Percentiles rank a stretch among this genome's conserved stretches.
Conservation (phyloP, 2,329 filamentous ascomycete species). For the Kalmusia sp. region DNA sequence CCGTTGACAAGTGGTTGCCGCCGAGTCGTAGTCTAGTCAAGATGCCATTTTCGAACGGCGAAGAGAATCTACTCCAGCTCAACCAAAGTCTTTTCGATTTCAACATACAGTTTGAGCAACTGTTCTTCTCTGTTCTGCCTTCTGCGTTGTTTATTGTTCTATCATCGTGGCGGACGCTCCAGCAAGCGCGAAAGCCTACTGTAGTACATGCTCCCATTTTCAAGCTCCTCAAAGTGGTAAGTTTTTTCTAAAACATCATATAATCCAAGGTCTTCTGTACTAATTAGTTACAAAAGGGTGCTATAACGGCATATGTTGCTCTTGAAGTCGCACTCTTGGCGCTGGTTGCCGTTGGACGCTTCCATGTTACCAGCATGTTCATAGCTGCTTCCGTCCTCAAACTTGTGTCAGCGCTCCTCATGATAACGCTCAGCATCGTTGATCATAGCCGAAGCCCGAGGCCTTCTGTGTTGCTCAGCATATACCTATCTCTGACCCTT, state of each 20-base stretch:
- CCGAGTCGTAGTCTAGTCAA: neutral
- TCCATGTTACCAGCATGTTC: constrained; percentile 24
- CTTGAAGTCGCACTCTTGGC: constrained; percentile 37
- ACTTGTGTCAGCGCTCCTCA: constrained; percentile 28
- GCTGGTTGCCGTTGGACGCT: constrained; percentile 20
- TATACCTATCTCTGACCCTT: constrained; percentile 22
- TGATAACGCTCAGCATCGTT: constrained; percentile 15
- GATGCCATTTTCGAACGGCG: constrained; percentile 5
- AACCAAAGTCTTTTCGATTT: constrained; percentile 31
- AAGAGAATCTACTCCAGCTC: constrained; percentile 1
- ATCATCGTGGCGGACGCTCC: constrained; percentile 37
- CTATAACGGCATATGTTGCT: constrained; percentile 23
- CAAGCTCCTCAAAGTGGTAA: constrained; percentile 13
- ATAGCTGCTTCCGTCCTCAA: constrained; percentile 35
- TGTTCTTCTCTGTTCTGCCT: constrained; percentile 43
- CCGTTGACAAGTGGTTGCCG: neutral
- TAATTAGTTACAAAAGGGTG: constrained; percentile 17
- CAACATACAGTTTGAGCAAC: constrained; percentile 41
- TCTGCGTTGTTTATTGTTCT: constrained; percentile 38
- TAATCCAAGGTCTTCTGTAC: neutral
- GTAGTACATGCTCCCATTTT: constrained; percentile 33
- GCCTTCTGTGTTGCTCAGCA: constrained; percentile 22
- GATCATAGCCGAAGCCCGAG: constrained; percentile 22
- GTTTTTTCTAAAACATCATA: neutral
- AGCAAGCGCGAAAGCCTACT: constrained; percentile 35